Evolutionary conservation across 495 filamentous ascomycete genomes (phyloP).

Genomic region (Tuber brumale): DNA sequence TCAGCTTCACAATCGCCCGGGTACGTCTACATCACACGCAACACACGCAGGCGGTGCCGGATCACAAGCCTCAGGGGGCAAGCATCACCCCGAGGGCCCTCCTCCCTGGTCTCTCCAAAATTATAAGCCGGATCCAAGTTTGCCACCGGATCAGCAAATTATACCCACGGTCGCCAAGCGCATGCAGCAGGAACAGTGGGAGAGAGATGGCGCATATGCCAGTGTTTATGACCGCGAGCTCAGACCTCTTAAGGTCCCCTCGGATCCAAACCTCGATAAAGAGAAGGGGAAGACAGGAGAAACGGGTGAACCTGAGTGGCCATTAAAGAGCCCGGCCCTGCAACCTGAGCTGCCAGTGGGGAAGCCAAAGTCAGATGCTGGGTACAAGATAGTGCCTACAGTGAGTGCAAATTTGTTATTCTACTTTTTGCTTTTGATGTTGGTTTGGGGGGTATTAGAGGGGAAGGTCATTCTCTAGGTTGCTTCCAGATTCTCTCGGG

Average conservation of each 20-base stretch:
- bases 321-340: constrained; percentile 29
- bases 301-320: constrained; percentile 24
- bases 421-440: constrained; percentile 6
- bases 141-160: constrained; percentile 92
- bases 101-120: constrained; percentile 91
- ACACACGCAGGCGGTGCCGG: constrained; percentile 52
- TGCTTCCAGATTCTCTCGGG: not conserved
- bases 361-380: constrained; percentile 26
- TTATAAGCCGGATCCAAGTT: constrained; percentile 89
- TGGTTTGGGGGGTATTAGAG: constrained; percentile 7
- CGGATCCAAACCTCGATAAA: constrained; percentile 17
- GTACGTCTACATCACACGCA: constrained; percentile 51
- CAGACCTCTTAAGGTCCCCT: constrained; percentile 57
- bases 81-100: constrained; percentile 81
- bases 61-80: constrained; percentile 49
- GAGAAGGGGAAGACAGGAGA: constrained; percentile 27
- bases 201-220: constrained; percentile 76
- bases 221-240: constrained; percentile 77
- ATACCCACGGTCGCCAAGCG: constrained; percentile 88
- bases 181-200: constrained; percentile 91
- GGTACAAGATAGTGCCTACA: constrained; percentile 37
- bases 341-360: constrained; percentile 8
- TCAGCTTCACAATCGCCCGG: constrained; percentile 45
- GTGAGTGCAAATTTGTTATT: constrained; percentile 24
- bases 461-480: not conserved